Conservation (phyloP, 129 eudicot species). For the Lactuca sativa region DNA sequence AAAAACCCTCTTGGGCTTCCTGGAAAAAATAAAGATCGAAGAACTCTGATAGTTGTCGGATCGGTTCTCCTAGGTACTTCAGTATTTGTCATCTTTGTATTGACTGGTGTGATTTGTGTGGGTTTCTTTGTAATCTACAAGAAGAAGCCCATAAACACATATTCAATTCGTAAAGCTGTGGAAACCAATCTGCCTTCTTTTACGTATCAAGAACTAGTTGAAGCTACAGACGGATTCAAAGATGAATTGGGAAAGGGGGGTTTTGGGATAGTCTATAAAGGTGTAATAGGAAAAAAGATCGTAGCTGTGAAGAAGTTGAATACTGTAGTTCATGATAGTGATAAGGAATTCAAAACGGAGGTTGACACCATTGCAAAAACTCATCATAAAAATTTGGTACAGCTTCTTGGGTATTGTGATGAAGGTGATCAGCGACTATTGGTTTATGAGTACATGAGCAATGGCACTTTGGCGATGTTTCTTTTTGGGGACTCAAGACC, state of each 20-base stretch:
- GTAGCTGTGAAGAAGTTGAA: conserved; percentile 48
- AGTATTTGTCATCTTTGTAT: conserved; percentile 20
- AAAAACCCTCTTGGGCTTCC: neutral
- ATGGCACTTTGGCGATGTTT: conserved; percentile 46
- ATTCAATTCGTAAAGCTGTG: neutral
- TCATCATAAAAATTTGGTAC: conserved; percentile 57
- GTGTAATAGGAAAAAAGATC: conserved; percentile 12
- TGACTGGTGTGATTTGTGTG: conserved; percentile 22
- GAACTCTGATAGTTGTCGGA: conserved; percentile 14
- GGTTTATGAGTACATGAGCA: conserved; percentile 51
- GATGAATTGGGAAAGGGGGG: conserved; percentile 46
- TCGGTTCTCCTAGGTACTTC: conserved; percentile 34
- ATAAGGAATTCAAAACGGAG: conserved; percentile 48
- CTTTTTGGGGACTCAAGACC: conserved; percentile 37
- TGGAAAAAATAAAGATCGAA: neutral
- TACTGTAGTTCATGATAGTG: conserved; percentile 27
- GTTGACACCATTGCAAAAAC: conserved; percentile 46
- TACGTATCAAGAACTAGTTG: conserved; percentile 43
- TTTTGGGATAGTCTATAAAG: conserved; percentile 54
- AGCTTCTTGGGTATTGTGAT: conserved; percentile 48
- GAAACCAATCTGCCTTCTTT: conserved; percentile 29
- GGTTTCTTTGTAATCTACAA: conserved; percentile 25
- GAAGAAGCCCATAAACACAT: conserved; percentile 2
- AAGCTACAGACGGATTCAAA: conserved; percentile 54
- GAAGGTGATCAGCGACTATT: conserved; percentile 45